phyloP scores from a whole-genome alignment of 495 filamentous ascomycete genomes.

The Lophium mytilinum region DNA sequence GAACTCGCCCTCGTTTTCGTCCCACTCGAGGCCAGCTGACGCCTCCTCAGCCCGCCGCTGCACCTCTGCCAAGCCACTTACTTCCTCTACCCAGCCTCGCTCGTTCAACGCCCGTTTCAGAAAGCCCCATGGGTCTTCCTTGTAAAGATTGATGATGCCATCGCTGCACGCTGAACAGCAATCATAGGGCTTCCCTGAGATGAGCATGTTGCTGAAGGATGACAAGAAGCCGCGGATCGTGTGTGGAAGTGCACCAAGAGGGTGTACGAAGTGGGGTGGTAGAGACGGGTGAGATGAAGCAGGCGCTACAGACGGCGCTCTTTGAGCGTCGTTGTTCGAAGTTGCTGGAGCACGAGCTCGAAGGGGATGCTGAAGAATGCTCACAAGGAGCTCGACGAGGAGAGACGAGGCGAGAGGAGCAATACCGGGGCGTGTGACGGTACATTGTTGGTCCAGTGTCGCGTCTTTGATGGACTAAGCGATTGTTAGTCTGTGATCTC shows the following conservation, averaged over 20 bases:
- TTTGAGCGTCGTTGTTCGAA: constrained; percentile 5
- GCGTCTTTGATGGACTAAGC: constrained; percentile 80
- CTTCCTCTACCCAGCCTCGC: constrained; percentile 77
- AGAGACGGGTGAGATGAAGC: constrained; percentile 16
- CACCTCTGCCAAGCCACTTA: constrained; percentile 87
- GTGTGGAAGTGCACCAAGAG: constrained; percentile 65
- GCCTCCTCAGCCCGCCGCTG: constrained; percentile 71
- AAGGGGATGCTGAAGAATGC: constrained; percentile 75
- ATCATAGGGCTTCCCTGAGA: constrained; percentile 75
- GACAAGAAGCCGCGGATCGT: constrained; percentile 89
- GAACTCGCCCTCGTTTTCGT: constrained; percentile 44
- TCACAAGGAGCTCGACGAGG: constrained; percentile 84
- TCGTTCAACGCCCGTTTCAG: constrained; percentile 79
- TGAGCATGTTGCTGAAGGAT: constrained; percentile 72
- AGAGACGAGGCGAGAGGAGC: constrained; percentile 86
- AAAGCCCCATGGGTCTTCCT: constrained; percentile 73
- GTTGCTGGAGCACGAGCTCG: constrained; percentile 50
- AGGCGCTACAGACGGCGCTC: not conserved
- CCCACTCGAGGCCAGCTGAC: constrained; percentile 52
- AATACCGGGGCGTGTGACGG: constrained; percentile 87
- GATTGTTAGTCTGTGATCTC: constrained; percentile 22
- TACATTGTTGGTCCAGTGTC: constrained; percentile 96
- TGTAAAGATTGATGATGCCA: constrained; percentile 63
- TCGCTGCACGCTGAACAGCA: constrained; percentile 89
- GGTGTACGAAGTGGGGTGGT: not conserved